Base-by-base conservation (phyloP, 169 alveolate species). In the Cryptosporidium xiaoi region DNA sequence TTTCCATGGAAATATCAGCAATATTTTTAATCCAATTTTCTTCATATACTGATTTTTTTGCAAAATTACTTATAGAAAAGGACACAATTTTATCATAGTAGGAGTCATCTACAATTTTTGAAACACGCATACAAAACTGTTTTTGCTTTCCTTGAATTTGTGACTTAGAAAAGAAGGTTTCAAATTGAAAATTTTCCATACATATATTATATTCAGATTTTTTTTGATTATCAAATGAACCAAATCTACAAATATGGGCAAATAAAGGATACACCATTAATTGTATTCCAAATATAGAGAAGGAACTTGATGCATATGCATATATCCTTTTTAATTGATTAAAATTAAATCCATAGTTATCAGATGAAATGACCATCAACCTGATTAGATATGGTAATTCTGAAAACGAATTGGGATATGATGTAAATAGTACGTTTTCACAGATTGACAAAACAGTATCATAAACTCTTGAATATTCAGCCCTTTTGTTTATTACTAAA, bases 281-380 rank as follows among this genome's bases (percentile, higher is more conserved):
- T 36, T 77, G 87, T 7, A 62, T 64, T 4, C 87, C 87, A 16
- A 77, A 20, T 13, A 77, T 40, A 6, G 51, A 18, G 33, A 56
- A 77, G n/a, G 87, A 77, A 27, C 87, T 60, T 6, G 87, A 51
- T 15, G 64, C 71, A 62, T 77, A 77, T 12, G 77, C 69, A 16
- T 77, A 34, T 33, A 77, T 56, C 20, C 87, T 77, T 48, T n/a
- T 77, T 6, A 77, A 27, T 66, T 48, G 46, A 53, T 36, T 46
- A 40, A 62, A 56, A 44, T 51, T 44, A 60, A 77, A 60, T 18
- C 87, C 87, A 60, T 60, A 77, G 27, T 51, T 62, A 48, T 77
- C 71, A 3, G 71, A 56, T 3, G 64, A n/a, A 60, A 62, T 18
- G 3, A 15, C 50, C 2, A 44, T 71, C 40, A 77, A 62, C 50